Conservation (phyloP, 768 basidiomycete species). For the Pisolithus albus region DNA sequence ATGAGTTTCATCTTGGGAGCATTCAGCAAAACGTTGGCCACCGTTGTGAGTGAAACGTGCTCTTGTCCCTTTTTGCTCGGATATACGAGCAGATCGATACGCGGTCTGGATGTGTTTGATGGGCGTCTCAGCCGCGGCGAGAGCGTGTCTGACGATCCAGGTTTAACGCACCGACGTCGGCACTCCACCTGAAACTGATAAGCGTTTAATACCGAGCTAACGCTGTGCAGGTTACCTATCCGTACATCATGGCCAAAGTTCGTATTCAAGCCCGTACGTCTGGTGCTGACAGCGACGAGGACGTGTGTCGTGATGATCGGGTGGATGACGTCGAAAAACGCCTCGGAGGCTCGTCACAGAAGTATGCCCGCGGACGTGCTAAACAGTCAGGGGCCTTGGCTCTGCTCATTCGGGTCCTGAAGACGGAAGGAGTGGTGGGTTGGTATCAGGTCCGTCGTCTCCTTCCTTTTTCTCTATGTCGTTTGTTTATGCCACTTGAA, state of each 20-base stretch:
- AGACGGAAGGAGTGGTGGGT: constrained; percentile 75
- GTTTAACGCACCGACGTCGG: background rate
- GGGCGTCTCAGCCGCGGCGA: background rate
- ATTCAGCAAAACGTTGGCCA: constrained; percentile 90
- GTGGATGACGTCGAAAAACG: constrained; percentile 21
- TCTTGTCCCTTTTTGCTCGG: background rate
- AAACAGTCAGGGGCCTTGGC: constrained; percentile 70
- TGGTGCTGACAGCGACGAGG: constrained; percentile 35
- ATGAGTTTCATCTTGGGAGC: constrained; percentile 85
- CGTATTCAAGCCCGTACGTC: constrained; percentile 82
- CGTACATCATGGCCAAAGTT: constrained; percentile 96
- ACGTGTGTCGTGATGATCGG: background rate
- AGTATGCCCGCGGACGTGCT: constrained; percentile 9
- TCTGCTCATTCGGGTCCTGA: constrained; percentile 64
- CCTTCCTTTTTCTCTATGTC: background rate
- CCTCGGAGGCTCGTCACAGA: background rate
- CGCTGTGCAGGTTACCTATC: constrained; percentile 72
- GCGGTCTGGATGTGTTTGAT: background rate
- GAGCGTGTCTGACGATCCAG: background rate
- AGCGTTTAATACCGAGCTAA: background rate
- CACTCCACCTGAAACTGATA: background rate
- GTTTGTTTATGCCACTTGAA: background rate
- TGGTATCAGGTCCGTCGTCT: constrained; percentile 79
- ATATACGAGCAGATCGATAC: background rate
- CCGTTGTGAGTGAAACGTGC: constrained; percentile 56